Conservation (phyloP, 768 basidiomycete species). For the Neoboletus magnificus region DNA sequence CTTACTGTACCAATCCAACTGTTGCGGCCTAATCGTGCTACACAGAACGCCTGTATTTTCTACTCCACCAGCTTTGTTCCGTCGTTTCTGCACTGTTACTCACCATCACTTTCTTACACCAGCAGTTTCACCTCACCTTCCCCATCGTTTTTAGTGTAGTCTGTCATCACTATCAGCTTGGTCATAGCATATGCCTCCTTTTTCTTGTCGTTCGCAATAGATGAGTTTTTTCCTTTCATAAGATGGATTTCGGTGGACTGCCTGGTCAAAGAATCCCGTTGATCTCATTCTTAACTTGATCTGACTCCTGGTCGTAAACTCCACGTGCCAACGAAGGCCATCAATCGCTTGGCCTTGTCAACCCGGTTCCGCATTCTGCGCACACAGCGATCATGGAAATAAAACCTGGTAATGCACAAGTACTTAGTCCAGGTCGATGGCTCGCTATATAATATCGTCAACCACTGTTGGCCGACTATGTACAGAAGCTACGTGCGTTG, state of each 20-base stretch:
- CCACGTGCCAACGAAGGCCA: conserved; percentile 9
- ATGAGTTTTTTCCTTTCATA: background rate
- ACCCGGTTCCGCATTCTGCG: background rate
- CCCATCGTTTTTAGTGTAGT: background rate
- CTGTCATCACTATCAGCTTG: conserved; percentile 3
- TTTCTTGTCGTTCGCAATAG: conserved; percentile 3
- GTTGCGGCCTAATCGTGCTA: conserved; percentile 14
- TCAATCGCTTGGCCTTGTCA: background rate
- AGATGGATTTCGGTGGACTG: background rate
- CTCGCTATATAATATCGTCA: background rate
- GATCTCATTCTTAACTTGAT: conserved; percentile 2
- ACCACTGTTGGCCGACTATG: too few species aligned
- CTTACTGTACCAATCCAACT: conserved; percentile 19
- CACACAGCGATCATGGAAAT: background rate
- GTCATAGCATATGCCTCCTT: background rate
- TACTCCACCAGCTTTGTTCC: conserved; percentile 4
- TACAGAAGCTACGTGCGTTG: too few species aligned
- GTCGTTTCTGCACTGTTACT: conserved; percentile 7
- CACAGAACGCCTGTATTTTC: conserved; percentile 18
- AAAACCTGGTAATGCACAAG: background rate
- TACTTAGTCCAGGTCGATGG: background rate
- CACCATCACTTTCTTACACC: conserved; percentile 4
- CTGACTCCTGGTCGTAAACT: background rate
- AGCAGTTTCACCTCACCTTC: background rate
- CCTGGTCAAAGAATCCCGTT: background rate